Evolutionary conservation across 106 monocot genomes (phyloP).

Genomic region (Agapanthus africanus): DNA sequence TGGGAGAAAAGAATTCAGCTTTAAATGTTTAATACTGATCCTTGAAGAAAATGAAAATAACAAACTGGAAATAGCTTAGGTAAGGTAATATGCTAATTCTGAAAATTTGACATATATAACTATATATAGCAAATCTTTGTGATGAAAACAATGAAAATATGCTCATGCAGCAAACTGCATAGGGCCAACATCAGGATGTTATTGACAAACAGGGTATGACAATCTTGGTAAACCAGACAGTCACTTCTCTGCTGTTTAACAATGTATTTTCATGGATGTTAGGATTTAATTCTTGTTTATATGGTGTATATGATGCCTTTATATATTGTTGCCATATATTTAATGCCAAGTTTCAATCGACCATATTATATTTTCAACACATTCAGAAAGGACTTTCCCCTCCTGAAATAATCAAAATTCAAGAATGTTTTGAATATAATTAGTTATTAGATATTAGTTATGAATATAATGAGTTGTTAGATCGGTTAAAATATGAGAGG

Average conservation of each 20-base stretch:
- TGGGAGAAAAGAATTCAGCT: not conserved
- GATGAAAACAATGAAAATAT: not conserved
- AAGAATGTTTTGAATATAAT: no score
- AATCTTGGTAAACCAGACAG: not conserved
- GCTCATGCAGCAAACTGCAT: not conserved
- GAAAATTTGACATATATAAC: not conserved
- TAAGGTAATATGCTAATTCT: not conserved
- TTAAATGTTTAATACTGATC: not conserved
- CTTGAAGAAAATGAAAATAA: not conserved
- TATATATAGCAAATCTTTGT: not conserved
- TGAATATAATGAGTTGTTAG: no score
- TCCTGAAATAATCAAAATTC: not conserved
- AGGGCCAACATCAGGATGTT: not conserved
- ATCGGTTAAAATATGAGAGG: no score
- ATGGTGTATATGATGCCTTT: not conserved
- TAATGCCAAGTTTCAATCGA: not conserved
- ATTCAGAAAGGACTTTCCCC: not conserved
- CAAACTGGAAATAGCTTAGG: not conserved
- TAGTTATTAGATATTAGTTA: no score
- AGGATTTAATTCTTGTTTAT: not conserved
- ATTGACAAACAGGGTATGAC: not conserved
- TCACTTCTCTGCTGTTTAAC: not conserved
- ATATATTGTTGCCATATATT: not conserved
- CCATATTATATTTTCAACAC: not conserved
- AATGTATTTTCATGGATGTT: not conserved